A percentile compares a stretch with the other conserved stretches of the same genome.
phyloP scores from a whole-genome alignment of 73 alveolate species.

The Tetrahymena malaccensis region DNA sequence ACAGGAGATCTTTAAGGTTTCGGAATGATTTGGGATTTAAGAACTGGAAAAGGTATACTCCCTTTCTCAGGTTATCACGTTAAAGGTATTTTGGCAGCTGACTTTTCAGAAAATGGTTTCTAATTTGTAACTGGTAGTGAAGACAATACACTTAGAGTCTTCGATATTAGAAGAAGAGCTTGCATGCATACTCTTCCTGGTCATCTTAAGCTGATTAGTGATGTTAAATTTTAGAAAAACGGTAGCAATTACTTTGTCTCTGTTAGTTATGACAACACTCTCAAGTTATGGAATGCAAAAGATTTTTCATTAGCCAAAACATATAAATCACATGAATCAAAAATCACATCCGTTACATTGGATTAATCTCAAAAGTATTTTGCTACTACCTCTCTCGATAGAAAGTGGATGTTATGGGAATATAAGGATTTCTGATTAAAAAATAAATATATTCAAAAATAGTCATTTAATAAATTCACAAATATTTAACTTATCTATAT shows the following conservation, averaged over 20 bases:
- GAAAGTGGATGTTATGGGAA: background rate
- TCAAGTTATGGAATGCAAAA: slow-evolving; percentile 63
- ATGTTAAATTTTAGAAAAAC: slow-evolving; percentile 62
- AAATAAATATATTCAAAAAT: background rate
- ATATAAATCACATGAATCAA: slow-evolving; percentile 11
- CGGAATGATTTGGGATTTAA: slow-evolving; percentile 90
- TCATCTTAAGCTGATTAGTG: slow-evolving; percentile 80
- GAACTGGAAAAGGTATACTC: slow-evolving; percentile 84
- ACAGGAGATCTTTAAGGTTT: slow-evolving; percentile 96
- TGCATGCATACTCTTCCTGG: slow-evolving; percentile 79
- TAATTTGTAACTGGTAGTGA: slow-evolving; percentile 89
- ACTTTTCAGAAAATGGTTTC: slow-evolving; percentile 77
- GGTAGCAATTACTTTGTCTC: slow-evolving; percentile 47
- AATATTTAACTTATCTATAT: too few relatives aligned
- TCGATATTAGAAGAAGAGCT: slow-evolving; percentile 92
- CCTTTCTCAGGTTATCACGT: slow-evolving; percentile 73
- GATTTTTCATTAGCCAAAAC: slow-evolving; percentile 60
- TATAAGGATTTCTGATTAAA: background rate
- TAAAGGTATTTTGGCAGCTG: slow-evolving; percentile 69
- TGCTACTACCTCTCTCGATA: background rate
- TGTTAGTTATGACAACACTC: slow-evolving; percentile 63
- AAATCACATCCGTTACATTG: background rate
- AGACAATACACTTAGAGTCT: slow-evolving; percentile 88
- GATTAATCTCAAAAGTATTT: background rate
- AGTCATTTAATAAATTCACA: background rate